phyloP scores from a whole-genome alignment of 352 stramenopile species.

The Pythium phragmiticola region DNA sequence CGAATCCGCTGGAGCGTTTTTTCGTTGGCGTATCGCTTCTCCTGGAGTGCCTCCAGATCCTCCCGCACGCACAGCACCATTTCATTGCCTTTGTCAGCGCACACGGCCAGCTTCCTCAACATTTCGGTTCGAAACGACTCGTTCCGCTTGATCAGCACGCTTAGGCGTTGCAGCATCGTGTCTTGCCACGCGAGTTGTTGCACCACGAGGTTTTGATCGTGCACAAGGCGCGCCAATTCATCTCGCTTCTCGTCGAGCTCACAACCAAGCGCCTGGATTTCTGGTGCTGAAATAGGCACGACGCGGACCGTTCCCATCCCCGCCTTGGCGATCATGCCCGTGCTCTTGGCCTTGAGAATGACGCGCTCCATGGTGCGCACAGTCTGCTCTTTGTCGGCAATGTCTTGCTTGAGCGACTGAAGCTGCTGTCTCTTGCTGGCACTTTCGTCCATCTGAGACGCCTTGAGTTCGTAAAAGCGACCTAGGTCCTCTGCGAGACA shows the following conservation, averaged over 20 bases:
- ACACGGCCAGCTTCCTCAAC: constrained; percentile 35
- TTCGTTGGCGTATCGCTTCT: constrained; percentile 32
- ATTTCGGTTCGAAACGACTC: constrained; percentile 54
- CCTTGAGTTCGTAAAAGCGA: constrained; percentile 64
- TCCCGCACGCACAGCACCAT: constrained; percentile 54
- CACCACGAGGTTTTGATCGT: constrained; percentile 33
- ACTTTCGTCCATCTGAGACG: constrained; percentile 46
- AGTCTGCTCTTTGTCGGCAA: constrained; percentile 40
- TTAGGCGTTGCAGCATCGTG: constrained; percentile 60
- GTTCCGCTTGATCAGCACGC: constrained; percentile 69
- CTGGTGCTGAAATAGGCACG: constrained; percentile 45
- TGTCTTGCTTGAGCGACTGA: constrained; percentile 23
- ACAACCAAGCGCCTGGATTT: constrained; percentile 40
- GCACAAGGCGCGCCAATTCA: constrained; percentile 39
- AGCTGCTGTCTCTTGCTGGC: constrained; percentile 35
- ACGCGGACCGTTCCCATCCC: constrained; percentile 68
- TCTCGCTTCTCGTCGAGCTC: constrained; percentile 52
- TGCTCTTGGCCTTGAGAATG: constrained; percentile 57
- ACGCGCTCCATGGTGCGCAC: constrained; percentile 65
- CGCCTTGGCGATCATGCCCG: constrained; percentile 70
- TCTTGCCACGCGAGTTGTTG: constrained; percentile 65
- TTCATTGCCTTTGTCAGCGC: constrained; percentile 53
- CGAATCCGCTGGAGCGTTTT: constrained; percentile 33
- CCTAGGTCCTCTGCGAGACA: constrained; percentile 47
- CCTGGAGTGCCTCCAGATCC: constrained; percentile 51